Evolutionary conservation across 2,329 filamentous ascomycete genomes (phyloP), one percentile per base, ranked within the genome.

Genomic region (Byssothecium circinans): DNA sequence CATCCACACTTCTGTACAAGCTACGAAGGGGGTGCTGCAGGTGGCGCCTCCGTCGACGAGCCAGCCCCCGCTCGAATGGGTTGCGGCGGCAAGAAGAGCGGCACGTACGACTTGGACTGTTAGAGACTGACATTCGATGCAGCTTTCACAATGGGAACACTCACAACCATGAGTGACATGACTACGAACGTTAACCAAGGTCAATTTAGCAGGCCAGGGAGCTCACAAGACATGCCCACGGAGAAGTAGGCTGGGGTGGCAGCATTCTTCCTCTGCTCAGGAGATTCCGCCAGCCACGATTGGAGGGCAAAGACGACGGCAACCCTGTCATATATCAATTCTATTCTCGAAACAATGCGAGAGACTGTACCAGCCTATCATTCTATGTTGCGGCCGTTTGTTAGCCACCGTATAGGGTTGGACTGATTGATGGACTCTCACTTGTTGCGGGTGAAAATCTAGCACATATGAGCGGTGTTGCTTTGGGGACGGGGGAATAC

Each of bases 391-490:
- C 17, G 32, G 17, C 22, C 19, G 12, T 23, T 15, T 3, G 22
- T 39, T 17, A 17, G 18, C 7, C 14, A 12, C 4, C 22, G 4
- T 39, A 4, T 25, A 30, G 7, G 27, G 45, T 41, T 35, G 47
- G 41, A 54, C 58, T 50, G 65, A 61, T 46, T 45, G 34, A 50
- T 42, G 39, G 43, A 29, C 33, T 54, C 77, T 74, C 74, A 94
- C 81, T 89, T 88, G 76, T 95, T 96, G 59, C 91, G 82, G 61
- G 88, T 94, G 70, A 96, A 94, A 81, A 96, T 95, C 81, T 84
- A 55, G 50, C 47, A 43, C 34, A 54, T 15, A 15, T 23, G n/a
- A 33, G 41, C 20, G 36, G 54, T 57, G 61, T 52, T 49, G 57
- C 51, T 43, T 50, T 42, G 51, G 36, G 41, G 42, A 10, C 39